A percentile compares a stretch with the other conserved stretches of the same genome.
Conservation (phyloP, 495 filamentous ascomycete genomes). For the Penicillium verhagenii region DNA sequence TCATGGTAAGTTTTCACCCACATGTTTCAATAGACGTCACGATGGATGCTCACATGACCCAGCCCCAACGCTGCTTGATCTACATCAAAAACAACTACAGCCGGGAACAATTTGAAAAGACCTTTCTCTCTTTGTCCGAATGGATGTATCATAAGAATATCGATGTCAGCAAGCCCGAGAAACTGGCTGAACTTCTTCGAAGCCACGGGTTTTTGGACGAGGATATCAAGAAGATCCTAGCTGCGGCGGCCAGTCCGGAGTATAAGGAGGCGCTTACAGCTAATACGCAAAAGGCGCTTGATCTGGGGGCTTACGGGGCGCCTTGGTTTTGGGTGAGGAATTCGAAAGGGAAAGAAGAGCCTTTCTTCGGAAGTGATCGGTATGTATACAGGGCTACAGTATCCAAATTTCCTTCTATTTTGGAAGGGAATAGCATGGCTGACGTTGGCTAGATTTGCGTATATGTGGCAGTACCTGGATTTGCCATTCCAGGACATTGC, state of each 20-base stretch:
- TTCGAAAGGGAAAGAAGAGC: slow-evolving; percentile 53
- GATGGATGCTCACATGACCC: not conserved
- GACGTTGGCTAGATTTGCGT: slow-evolving; percentile 28
- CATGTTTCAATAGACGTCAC: not conserved
- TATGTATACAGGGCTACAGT: slow-evolving; percentile 28
- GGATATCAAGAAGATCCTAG: slow-evolving; percentile 52
- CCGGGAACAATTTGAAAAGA: slow-evolving; percentile 35
- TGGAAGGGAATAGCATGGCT: slow-evolving; percentile 2
- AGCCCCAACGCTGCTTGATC: slow-evolving; percentile 64
- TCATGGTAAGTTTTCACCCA: slow-evolving; percentile 34
- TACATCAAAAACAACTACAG: slow-evolving; percentile 59
- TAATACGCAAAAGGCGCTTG: slow-evolving; percentile 57
- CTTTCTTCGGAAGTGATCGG: slow-evolving; percentile 78
- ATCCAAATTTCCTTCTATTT: slow-evolving; percentile 18
- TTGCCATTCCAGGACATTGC: slow-evolving; percentile 36
- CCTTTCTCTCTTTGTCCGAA: slow-evolving; percentile 45
- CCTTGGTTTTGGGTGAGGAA: slow-evolving; percentile 77
- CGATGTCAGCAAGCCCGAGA: slow-evolving; percentile 49
- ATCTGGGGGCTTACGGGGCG: slow-evolving; percentile 67
- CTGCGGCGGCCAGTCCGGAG: slow-evolving; percentile 42
- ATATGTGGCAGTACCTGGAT: slow-evolving; percentile 41
- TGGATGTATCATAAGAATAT: slow-evolving; percentile 46
- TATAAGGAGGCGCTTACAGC: slow-evolving; percentile 59
- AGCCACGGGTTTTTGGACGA: slow-evolving; percentile 33
- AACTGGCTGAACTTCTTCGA: slow-evolving; percentile 33